A percentile compares a stretch with the other conserved stretches of the same genome.
Evolutionary conservation across 208 protist genomes (phyloP).

Genomic region (Trypanosoma mega): DNA sequence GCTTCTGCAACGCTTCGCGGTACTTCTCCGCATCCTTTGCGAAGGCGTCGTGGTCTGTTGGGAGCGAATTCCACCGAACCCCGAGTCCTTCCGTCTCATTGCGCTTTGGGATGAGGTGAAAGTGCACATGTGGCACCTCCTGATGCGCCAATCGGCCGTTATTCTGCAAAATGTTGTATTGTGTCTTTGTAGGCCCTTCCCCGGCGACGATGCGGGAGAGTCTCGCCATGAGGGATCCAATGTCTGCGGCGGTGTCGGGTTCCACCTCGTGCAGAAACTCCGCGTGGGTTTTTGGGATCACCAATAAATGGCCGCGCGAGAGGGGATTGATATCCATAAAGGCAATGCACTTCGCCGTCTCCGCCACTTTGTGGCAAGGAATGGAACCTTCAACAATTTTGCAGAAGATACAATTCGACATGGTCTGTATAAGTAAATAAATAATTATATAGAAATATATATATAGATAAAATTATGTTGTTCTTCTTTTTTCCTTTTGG

Average conservation of each 20-base stretch:
- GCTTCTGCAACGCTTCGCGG: constrained; percentile 56
- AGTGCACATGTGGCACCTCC: constrained; percentile 93
- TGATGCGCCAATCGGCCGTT: constrained; percentile 91
- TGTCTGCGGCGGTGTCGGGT: constrained; percentile 65
- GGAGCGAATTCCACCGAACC: constrained; percentile 65
- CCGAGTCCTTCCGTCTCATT: constrained; percentile 53
- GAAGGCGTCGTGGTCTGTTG: constrained; percentile 54
- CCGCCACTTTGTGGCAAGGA: constrained; percentile 84
- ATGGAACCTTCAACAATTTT: constrained; percentile 79
- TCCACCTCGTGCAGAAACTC: constrained; percentile 78
- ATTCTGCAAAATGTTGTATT: constrained; percentile 95
- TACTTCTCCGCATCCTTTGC: constrained; percentile 66
- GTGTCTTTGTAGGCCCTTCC: constrained; percentile 35
- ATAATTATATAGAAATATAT: not conserved
- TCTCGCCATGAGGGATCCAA: constrained; percentile 53
- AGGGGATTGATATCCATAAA: constrained; percentile 92
- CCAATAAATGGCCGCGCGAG: constrained; percentile 72
- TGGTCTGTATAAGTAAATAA: constrained; percentile 2
- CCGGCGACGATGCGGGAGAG: constrained; percentile 66
- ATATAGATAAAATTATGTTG: not conserved
- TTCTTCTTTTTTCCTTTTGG: not conserved
- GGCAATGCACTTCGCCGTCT: constrained; percentile 73
- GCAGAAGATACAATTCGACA: constrained; percentile 82
- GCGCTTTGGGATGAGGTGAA: constrained; percentile 93
- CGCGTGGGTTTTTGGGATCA: constrained; percentile 85